Percentiles rank a stretch among this genome's conserved stretches.
Evolutionary conservation across 1,139 yeast species (phyloP).

Genomic region (Scheffersomyces cryptocercus): DNA sequence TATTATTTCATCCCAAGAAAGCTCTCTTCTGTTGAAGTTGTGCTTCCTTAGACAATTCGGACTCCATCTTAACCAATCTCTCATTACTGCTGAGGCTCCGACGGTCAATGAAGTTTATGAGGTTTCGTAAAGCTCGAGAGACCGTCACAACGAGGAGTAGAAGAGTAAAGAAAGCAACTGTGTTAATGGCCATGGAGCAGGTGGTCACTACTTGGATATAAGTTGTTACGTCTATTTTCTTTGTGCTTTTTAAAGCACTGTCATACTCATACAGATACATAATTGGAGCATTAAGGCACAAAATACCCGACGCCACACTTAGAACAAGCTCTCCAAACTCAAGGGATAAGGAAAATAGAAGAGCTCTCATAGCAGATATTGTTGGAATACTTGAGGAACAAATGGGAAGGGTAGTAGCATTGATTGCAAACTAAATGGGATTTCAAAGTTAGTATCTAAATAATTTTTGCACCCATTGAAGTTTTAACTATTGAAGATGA

Average conservation of each 20-base stretch:
- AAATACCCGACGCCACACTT: conserved; percentile 18
- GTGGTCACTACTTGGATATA: conserved; percentile 19
- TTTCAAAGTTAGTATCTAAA: conserved; percentile 1
- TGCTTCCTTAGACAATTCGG: conserved; percentile 2
- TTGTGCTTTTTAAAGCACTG: conserved; percentile 8
- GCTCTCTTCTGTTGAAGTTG: conserved; percentile 3
- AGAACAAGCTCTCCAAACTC: conserved; percentile 25
- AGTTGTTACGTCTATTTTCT: conserved; percentile 27
- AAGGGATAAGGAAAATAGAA: conserved; percentile 12
- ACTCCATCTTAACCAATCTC: neutral
- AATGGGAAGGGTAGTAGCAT: conserved; percentile 22
- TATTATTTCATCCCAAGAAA: conserved; percentile 1
- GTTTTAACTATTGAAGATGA: too few relatives aligned
- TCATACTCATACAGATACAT: conserved; percentile 32
- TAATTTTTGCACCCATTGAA: conserved; percentile 6
- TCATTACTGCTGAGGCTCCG: conserved; percentile 2
- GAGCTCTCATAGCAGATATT: conserved; percentile 14
- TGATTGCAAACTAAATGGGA: conserved; percentile 22
- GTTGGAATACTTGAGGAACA: conserved; percentile 23
- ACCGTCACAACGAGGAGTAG: conserved; percentile 7
- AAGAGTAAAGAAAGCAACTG: conserved; percentile 9
- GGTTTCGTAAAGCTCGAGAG: conserved; percentile 15
- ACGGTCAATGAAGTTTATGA: conserved; percentile 22
- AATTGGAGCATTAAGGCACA: conserved; percentile 18
- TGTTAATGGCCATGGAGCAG: conserved; percentile 9